These are phyloP conservation scores for Globisporangium abappressorium DNA, from an alignment of 352 stramenopile genomes.

Conservation along the genomic window DNA sequence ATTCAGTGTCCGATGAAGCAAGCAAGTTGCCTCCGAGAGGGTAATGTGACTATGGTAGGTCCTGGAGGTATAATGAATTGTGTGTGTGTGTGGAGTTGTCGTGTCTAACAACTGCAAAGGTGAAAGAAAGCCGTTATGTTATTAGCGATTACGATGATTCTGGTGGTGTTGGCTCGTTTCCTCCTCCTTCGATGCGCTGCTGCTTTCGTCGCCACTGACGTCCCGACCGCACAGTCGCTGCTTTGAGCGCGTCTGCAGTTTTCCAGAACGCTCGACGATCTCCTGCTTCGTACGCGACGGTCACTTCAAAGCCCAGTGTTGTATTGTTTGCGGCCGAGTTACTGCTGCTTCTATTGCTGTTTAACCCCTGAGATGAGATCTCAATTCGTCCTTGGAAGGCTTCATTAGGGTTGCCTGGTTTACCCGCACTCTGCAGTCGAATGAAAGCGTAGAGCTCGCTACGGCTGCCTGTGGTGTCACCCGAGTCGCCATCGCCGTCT, in stretches of 20 bases:
- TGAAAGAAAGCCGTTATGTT: neutral
- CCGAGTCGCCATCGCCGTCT: neutral
- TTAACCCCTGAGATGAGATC: conserved; percentile 15
- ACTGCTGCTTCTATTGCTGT: conserved; percentile 6
- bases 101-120: neutral
- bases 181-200: conserved; percentile 5
- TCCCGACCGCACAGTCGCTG: conserved; percentile 51
- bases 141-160: neutral
- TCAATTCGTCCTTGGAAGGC: conserved; percentile 33
- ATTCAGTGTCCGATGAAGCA: neutral
- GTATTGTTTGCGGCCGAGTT: neutral
- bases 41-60: neutral
- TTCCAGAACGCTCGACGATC: conserved; percentile 67
- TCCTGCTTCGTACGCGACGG: conserved; percentile 47
- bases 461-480: neutral
- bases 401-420: neutral
- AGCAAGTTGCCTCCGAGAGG: neutral
- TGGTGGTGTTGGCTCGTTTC: neutral
- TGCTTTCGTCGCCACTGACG: conserved; percentile 63
- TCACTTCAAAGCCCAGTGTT: conserved; percentile 29
- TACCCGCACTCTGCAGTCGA: conserved; percentile 1
- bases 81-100: neutral
- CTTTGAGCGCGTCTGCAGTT: conserved; percentile 52
- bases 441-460: conserved; percentile 11
- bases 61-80: neutral